Evolutionary conservation across 2,329 filamentous ascomycete genomes (phyloP), one percentile per base, ranked within the genome.

Genomic region (Diplocarpon mali): DNA sequence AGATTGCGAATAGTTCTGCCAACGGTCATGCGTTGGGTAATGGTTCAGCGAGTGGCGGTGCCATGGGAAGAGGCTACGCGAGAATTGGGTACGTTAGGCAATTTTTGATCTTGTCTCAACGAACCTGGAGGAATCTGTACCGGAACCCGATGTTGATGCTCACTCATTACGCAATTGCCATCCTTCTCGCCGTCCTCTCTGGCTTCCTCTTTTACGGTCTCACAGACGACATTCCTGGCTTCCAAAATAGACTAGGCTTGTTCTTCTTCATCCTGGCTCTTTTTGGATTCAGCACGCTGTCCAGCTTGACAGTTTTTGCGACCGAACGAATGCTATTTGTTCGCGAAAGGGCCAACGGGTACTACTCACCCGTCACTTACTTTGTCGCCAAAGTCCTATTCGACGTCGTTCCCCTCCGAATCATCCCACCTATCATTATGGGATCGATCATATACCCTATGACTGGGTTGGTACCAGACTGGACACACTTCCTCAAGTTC

Each of bases 81-180:
- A 85, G 92, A 47, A 74, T 95, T 46, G 80, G 90, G 38, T 80
- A 89, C 53, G 58, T 75, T 8, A 74, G 82, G 35, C 92, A 98
- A 64, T 96, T 98, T 64, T 60, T 81, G 44, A 95, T 98, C 55
- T 71, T 98, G 11, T 94, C 90, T 0, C 75, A 80, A 57, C 79
- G 92, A 37, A 98, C 92, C 0, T 98, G 90, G 90, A 88, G 85
- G 60, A 98, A 98, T 60, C 73, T 98, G 6, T 96, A 98, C 69
- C 81, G 92, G 46, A 95, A 98, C 63, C 92, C 92, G 1, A 89
- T 96, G 76, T 70, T 98, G 48, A 98, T 98, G 92, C 75, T 98
- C 46, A 95, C 89, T 0, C 92, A 98, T 66, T 98, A 96, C 61
- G 92, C 92, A 31, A 96, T 95, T 54, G 88, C 92, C 7, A 96